These are phyloP conservation scores for Ophiosphaerella narmari DNA, from an alignment of 2,329 filamentous ascomycete species.

Conservation along the genomic window DNA sequence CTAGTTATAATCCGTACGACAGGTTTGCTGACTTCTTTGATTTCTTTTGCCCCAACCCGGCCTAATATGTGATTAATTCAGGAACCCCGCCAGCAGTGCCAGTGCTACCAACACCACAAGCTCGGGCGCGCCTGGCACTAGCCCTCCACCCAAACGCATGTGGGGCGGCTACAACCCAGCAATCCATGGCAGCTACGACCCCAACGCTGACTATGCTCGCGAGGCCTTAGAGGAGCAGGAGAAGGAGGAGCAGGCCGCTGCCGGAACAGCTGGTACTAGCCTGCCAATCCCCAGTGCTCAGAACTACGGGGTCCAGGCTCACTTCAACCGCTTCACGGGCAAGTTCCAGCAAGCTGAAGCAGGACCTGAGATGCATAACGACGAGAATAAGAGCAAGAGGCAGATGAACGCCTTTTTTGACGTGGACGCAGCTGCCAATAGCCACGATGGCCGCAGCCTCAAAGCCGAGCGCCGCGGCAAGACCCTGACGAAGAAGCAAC, in stretches of 20 bases:
- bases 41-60: conserved; percentile 31
- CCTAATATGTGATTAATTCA: conserved; percentile 38
- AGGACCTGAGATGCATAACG: conserved; percentile 76
- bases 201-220: conserved; percentile 87
- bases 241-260: conserved; percentile 31
- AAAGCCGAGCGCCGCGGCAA: conserved; percentile 88
- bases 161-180: conserved; percentile 90
- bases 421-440: conserved; percentile 89
- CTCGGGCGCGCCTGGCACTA: conserved; percentile 39
- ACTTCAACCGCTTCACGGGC: conserved; percentile 92
- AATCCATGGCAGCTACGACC: conserved; percentile 95
- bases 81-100: conserved; percentile 20
- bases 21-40: conserved; percentile 43
- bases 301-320: conserved; percentile 69
- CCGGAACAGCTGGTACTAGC: conserved; percentile 28
- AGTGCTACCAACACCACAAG: conserved; percentile 32
- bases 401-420: conserved; percentile 97
- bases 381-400: conserved; percentile 82
- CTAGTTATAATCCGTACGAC: conserved; percentile 37
- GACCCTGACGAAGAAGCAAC: conserved; percentile 80
- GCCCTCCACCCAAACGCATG: conserved; percentile 43
- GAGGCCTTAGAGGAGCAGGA: conserved; percentile 49
- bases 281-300: conserved; percentile 29
- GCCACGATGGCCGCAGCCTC: conserved; percentile 85
- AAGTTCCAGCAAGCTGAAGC: conserved; percentile 73